Conservation (phyloP, 805 yeast genomes). For the Wickerhamomyces strasburgensis region DNA sequence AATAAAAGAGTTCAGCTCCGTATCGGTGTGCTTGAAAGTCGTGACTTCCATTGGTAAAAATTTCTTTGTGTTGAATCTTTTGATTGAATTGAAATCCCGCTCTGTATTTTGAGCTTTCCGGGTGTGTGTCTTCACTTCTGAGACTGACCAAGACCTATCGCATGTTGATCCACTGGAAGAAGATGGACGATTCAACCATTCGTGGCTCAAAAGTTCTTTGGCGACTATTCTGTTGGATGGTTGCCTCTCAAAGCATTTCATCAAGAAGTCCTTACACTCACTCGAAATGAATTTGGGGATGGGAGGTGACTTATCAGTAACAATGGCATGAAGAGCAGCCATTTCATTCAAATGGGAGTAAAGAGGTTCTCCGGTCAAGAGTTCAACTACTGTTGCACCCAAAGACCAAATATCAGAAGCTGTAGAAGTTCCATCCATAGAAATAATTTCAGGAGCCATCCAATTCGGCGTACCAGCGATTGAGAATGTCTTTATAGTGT, state of each 20-base stretch:
- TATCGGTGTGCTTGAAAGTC: conserved; percentile 17
- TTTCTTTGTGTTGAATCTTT: conserved; percentile 16
- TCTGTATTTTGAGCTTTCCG: background rate
- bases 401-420: conserved; percentile 91
- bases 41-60: conserved; percentile 18
- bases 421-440: conserved; percentile 78
- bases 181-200: conserved; percentile 52
- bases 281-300: conserved; percentile 50
- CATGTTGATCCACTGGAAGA: too few relatives aligned
- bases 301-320: conserved; percentile 66
- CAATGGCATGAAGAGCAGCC: conserved; percentile 82
- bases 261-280: conserved; percentile 49
- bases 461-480: conserved; percentile 90
- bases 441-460: conserved; percentile 97
- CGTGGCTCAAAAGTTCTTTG: conserved; percentile 46
- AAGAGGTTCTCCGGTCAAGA: conserved; percentile 84
- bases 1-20: conserved; percentile 6
- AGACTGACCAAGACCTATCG: too few relatives aligned
- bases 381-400: conserved; percentile 91
- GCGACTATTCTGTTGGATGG: conserved; percentile 58
- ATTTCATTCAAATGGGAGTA: conserved; percentile 70
- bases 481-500: conserved; percentile 46
- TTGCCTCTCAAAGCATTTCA: conserved; percentile 67
- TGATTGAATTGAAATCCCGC: conserved; percentile 15
- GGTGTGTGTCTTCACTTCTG: conserved; percentile 2